Percentiles rank a stretch among this genome's conserved stretches.
Evolutionary conservation across 2,329 filamentous ascomycete species (phyloP).

Genomic region (Sclerotinia minor): DNA sequence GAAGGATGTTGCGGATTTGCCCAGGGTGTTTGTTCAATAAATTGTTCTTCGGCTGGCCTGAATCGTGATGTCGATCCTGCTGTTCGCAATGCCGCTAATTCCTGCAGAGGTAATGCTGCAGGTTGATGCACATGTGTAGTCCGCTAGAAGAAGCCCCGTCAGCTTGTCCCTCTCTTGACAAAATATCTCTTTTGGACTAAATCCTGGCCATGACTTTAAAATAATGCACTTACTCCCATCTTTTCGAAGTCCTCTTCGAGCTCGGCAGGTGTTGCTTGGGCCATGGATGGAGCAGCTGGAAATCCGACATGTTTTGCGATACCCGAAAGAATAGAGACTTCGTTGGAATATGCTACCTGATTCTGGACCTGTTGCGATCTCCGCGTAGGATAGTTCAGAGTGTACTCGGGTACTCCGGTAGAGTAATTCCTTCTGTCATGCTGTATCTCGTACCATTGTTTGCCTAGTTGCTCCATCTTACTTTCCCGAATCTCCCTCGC

Average conservation of each 20-base stretch:
- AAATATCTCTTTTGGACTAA: background rate
- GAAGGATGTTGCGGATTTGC: slow-evolving; percentile 82
- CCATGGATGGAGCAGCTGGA: slow-evolving; percentile 86
- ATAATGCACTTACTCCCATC: slow-evolving; percentile 70
- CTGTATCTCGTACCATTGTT: slow-evolving; percentile 91
- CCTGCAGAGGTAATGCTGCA: slow-evolving; percentile 38
- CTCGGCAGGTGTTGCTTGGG: slow-evolving; percentile 68
- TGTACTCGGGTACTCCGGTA: slow-evolving; percentile 77
- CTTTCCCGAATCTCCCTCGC: slow-evolving; percentile 80
- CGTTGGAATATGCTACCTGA: slow-evolving; percentile 89
- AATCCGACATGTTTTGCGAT: slow-evolving; percentile 95
- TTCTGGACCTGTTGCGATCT: slow-evolving; percentile 77
- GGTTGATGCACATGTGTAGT: slow-evolving; percentile 36
- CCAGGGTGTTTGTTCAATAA: slow-evolving; percentile 88
- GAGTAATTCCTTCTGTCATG: slow-evolving; percentile 78
- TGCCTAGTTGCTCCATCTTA: slow-evolving; percentile 76
- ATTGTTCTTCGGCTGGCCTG: slow-evolving; percentile 76
- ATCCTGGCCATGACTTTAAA: slow-evolving; percentile 7
- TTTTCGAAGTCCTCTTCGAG: slow-evolving; percentile 84
- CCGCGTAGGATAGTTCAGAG: slow-evolving; percentile 75
- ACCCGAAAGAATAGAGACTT: slow-evolving; percentile 87
- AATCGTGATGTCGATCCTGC: slow-evolving; percentile 40
- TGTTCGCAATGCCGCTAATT: slow-evolving; percentile 40
- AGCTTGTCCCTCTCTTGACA: slow-evolving; percentile 25
- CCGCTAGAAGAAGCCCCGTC: slow-evolving; percentile 33